Conservation (phyloP, 208 protist genomes). For the Trypanosoma cruzi region DNA sequence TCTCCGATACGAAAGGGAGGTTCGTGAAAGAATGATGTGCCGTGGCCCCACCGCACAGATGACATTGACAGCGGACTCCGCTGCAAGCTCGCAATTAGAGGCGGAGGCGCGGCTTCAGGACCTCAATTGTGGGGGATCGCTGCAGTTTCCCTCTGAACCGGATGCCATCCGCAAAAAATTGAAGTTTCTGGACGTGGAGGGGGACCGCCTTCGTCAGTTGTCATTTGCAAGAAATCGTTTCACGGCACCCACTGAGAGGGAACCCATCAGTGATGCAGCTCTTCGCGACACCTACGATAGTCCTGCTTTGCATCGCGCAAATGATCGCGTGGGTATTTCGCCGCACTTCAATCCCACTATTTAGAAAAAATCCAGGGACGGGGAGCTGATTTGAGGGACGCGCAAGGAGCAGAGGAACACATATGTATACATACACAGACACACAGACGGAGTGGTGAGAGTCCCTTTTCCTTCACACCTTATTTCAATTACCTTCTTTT, state of each 20-base stretch:
- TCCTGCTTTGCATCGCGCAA: neutral
- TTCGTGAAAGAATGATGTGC: slow-evolving; percentile 23
- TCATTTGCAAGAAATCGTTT: neutral
- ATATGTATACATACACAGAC: neutral
- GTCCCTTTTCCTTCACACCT: neutral
- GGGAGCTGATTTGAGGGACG: neutral
- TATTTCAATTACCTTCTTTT: neutral
- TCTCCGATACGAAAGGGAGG: slow-evolving; percentile 47
- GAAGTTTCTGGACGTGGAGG: slow-evolving; percentile 54
- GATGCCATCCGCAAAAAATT: slow-evolving; percentile 55
- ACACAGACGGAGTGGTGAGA: too few species aligned
- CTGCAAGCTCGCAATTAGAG: slow-evolving; percentile 35
- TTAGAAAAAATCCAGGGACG: too few species aligned
- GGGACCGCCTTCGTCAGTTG: slow-evolving; percentile 26
- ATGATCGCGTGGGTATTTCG: slow-evolving; percentile 1
- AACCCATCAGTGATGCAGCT: neutral
- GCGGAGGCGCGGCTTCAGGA: slow-evolving; percentile 40
- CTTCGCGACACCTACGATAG: neutral
- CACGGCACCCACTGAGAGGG: neutral
- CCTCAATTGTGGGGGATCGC: slow-evolving; percentile 28
- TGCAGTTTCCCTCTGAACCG: slow-evolving; percentile 30
- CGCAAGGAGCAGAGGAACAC: neutral
- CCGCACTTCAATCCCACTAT: neutral
- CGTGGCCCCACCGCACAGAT: slow-evolving; percentile 10
- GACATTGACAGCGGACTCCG: slow-evolving; percentile 24